A percentile compares a stretch with the other conserved stretches of the same genome.
Conservation (phyloP, 2,329 filamentous ascomycete genomes). For the Colletotrichum sp. region DNA sequence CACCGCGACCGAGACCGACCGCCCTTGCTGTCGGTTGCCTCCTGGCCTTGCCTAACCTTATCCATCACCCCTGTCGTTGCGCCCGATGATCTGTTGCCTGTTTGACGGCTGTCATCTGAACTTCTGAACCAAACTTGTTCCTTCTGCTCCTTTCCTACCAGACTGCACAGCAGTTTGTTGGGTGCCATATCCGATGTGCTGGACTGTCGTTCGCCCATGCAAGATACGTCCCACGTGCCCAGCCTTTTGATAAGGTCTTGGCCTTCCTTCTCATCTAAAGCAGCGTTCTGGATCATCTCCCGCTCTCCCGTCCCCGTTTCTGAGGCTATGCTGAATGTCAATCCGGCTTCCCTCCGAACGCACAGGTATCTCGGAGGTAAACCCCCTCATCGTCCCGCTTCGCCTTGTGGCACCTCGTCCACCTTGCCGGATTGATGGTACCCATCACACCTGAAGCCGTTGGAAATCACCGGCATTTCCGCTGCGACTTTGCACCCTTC, state of each 20-base stretch:
- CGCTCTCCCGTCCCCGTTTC: neutral
- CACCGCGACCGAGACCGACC: neutral
- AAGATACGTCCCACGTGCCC: neutral
- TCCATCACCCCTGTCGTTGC: neutral
- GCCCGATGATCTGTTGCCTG: neutral
- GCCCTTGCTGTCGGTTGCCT: neutral
- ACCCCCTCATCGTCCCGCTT: neutral
- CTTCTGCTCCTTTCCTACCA: neutral
- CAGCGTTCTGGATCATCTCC: neutral
- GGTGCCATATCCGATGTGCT: too few relatives aligned
- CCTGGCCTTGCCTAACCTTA: neutral
- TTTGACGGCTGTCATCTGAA: constrained; percentile 1
- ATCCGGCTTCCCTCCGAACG: constrained; percentile 8
- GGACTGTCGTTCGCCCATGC: neutral
- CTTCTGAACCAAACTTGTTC: neutral
- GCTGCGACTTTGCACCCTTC: neutral
- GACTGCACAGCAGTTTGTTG: neutral
- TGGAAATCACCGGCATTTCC: neutral
- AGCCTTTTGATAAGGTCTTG: neutral
- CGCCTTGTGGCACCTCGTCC: neutral
- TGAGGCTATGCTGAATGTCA: constrained; percentile 5
- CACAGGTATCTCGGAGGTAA: neutral
- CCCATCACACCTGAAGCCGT: neutral
- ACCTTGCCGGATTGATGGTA: neutral
- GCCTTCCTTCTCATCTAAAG: neutral